Base-by-base conservation (phyloP, 768 basidiomycete genomes). In the Kwoniella dendrophila region DNA sequence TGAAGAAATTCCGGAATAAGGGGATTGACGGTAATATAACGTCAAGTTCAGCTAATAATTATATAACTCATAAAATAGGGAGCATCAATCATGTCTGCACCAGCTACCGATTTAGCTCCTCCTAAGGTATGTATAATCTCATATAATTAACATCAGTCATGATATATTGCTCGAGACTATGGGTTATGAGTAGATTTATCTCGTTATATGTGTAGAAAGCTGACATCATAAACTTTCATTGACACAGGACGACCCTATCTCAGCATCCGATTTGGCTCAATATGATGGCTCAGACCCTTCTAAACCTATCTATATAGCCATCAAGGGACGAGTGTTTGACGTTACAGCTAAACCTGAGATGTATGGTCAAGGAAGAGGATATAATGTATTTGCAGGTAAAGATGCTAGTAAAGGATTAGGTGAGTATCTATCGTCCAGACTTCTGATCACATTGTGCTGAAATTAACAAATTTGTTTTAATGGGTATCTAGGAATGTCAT, bases 261-360 rank as follows among this genome's bases (percentile, higher is more conserved):
- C 90, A 0, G 82, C 83, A 16, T 84, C 84, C 63, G 79, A 89
- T 66, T 83, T 98, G 62, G 86, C 83, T 38, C 65, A 83, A 70
- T 92, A 82, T 76, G 86, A 93, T 78, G 94, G 94, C 18, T 81
- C 82, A 0, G 84, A 87, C 64, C 75, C 83, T 0, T 71, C 78
- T 40, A 85, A 85, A 68, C 90, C 91, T 0, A 90, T 98, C 64
- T 92, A 89, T 69, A 88, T 98, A 43, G 88, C 92, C 30, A 94
- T 98, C 81, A 97, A 96, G 83, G 91, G 93, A 48, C 88, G 87
- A 1, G 84, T 97, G 8, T 97, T 96, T 79, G 93, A 97, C 77
- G 95, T 99, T 8, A 82, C 88, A 0, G 81, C 82, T 62, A 97
- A 95, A 79, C 80, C 81, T 30, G 92, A 96, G 63, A 89, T 93